These are phyloP conservation scores for Pestalotiopsis sp. DNA, from an alignment of 2,329 filamentous ascomycete genomes.

Conservation along the genomic window DNA sequence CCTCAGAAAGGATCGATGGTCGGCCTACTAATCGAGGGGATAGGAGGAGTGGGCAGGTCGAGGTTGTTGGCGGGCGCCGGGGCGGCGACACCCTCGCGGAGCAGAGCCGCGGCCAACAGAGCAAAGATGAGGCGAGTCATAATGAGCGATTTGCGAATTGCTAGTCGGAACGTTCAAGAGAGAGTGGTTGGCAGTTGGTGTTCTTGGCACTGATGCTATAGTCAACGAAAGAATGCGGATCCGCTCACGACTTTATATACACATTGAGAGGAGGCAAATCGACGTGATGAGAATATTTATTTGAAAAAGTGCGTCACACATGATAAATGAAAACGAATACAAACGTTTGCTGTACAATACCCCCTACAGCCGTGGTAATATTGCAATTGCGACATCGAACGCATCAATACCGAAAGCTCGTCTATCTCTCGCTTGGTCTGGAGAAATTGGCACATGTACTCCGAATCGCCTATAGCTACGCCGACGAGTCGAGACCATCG, in stretches of 20 bases:
- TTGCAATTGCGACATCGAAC: neutral
- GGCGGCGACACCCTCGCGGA: constrained; percentile 3
- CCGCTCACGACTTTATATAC: neutral
- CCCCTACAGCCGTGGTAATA: neutral
- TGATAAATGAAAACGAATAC: neutral
- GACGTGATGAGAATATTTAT: neutral
- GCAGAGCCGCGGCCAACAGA: constrained; percentile 13
- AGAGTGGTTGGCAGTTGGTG: no score
- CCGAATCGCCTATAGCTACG: no score
- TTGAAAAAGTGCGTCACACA: neutral
- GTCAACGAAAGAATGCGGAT: neutral
- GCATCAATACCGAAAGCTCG: neutral
- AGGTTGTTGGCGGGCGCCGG: neutral
- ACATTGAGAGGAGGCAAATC: neutral
- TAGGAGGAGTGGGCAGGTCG: neutral
- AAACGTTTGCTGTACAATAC: neutral
- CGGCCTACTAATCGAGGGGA: neutral
- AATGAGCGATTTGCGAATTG: neutral
- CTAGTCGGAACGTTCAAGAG: no score
- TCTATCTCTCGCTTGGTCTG: neutral
- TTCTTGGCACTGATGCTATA: neutral
- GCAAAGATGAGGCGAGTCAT: constrained; percentile 15
- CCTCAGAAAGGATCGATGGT: neutral
- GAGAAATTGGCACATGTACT: neutral
- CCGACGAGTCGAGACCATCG: no score